Percentiles rank a stretch among this genome's conserved stretches.
Conservation (phyloP, 78 protist genomes). For the Parvularia atlantis region DNA sequence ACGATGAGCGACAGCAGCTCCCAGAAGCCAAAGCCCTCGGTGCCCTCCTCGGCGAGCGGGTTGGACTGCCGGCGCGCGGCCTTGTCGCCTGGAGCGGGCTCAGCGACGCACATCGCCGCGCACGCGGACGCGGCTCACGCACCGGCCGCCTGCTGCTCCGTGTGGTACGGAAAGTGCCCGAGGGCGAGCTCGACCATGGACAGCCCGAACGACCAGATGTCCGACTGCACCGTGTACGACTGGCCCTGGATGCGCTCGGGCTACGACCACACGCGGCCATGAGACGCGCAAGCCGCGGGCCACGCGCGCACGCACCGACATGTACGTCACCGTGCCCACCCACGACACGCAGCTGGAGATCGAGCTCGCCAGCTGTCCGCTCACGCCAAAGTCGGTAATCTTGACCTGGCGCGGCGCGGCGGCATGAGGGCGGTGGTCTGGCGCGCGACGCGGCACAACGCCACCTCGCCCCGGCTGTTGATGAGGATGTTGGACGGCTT, state of each 20-base stretch:
- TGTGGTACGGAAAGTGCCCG: slow-evolving; percentile 49
- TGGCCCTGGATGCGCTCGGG: slow-evolving; percentile 70
- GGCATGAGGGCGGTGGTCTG: too few relatives aligned
- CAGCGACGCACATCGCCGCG: background rate
- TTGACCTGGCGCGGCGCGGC: slow-evolving; percentile 21
- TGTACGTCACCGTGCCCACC: slow-evolving; percentile 71
- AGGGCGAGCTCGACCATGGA: slow-evolving; percentile 53
- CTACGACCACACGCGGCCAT: slow-evolving; percentile 12
- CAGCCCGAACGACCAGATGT: slow-evolving; percentile 70
- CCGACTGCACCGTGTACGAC: slow-evolving; percentile 52
- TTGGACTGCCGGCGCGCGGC: background rate
- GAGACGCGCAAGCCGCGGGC: background rate
- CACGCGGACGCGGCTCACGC: too few relatives aligned
- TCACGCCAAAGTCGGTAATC: slow-evolving; percentile 71
- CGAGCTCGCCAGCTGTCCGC: slow-evolving; percentile 50
- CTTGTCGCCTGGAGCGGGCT: background rate
- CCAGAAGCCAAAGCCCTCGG: slow-evolving; percentile 39
- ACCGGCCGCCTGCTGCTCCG: too few relatives aligned
- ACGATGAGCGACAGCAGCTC: slow-evolving; percentile 46
- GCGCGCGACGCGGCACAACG: too few relatives aligned
- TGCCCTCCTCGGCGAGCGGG: background rate
- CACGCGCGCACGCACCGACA: slow-evolving; percentile 16
- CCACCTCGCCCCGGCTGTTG: slow-evolving; percentile 21
- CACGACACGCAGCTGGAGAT: slow-evolving; percentile 47
- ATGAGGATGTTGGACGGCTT: slow-evolving; percentile 62